Base-by-base conservation (phyloP, 2,329 filamentous ascomycete genomes). In the Claviceps arundinis region DNA sequence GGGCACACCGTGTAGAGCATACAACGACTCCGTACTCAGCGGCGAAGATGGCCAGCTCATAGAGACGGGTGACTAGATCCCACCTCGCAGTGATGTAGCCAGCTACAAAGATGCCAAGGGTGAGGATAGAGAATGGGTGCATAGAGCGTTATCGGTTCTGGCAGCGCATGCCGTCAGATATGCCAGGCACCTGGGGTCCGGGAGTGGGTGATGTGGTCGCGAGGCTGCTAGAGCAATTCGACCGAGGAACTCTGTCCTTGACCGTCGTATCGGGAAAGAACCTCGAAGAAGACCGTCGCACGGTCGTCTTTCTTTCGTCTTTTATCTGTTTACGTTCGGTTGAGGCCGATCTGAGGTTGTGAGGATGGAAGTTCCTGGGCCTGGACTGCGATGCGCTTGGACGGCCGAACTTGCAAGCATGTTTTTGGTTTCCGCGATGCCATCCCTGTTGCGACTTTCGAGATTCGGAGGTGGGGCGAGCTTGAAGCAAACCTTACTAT, bases 81-180 rank as follows among this genome's bases (percentile, higher is more conserved):
- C 93, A 98, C 77, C 93, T 87, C 67, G 93, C 93, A 73, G 93
- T 98, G 70, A 91, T 97, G 78, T 98, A 98, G 71, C 93, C 93
- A 74, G 93, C 91, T 78, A 97, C 86, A 76, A 98, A 98, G 75
- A 98, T 96, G 73, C 87, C 89, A 73, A 95, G 83, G 65, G 90
- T 95, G 70, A 96, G 81, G 69, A 91, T 76, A 58, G 91, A 97
- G 76, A 97, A 96, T 65, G 90, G 89, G 89, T 96, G 90, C 91
- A 97, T 97, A 78, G 76, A 80, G 72, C 71, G 69, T 64, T 70
- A 68, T 66, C 64, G 59, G 57, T 57, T 55, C 54, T 60, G 65
- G 62, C 65, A 64, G 68, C 61, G 66, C 73, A 76, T 75, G 68
- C 71, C 71, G 59, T 61, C 55, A 54, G 53, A 51, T 47, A 37